Conservation (phyloP, 768 basidiomycete genomes). For the Kwoniella dejecticola region DNA sequence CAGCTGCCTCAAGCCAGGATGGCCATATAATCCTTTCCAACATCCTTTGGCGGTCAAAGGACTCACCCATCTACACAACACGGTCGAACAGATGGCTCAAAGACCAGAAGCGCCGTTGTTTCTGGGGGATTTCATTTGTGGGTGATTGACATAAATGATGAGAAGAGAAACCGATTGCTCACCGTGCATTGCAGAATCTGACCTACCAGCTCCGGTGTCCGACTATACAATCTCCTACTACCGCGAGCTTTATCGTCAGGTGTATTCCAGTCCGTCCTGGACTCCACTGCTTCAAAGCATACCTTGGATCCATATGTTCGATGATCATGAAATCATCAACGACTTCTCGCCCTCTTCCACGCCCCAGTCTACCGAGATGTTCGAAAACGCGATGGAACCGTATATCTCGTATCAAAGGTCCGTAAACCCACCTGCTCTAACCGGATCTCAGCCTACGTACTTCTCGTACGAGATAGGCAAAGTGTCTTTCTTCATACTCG, state of each 20-base stretch:
- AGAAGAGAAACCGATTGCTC: neutral
- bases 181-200: constrained; percentile 1
- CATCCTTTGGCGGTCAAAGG: constrained; percentile 3
- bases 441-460: neutral
- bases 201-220: neutral
- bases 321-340: constrained; percentile 17
- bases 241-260: constrained; percentile 8
- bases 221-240: constrained; percentile 8
- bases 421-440: constrained; percentile 3
- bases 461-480: constrained; percentile 5
- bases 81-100: neutral
- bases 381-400: constrained; percentile 8
- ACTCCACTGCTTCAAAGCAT: neutral
- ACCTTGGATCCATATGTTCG: constrained; percentile 14
- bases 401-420: constrained; percentile 1
- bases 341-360: neutral
- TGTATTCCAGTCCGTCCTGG: constrained; percentile 12
- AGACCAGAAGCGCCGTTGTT: constrained; percentile 13
- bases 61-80: constrained; percentile 3
- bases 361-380: neutral
- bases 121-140: constrained; percentile 14
- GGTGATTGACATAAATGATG: neutral
- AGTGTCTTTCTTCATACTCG: constrained; percentile 9
- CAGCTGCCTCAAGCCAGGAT: constrained; percentile 9
- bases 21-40: constrained; percentile 6